Evolutionary conservation across 805 yeast genomes (phyloP).

Genomic region (Blastobotrys chiropterorum): DNA sequence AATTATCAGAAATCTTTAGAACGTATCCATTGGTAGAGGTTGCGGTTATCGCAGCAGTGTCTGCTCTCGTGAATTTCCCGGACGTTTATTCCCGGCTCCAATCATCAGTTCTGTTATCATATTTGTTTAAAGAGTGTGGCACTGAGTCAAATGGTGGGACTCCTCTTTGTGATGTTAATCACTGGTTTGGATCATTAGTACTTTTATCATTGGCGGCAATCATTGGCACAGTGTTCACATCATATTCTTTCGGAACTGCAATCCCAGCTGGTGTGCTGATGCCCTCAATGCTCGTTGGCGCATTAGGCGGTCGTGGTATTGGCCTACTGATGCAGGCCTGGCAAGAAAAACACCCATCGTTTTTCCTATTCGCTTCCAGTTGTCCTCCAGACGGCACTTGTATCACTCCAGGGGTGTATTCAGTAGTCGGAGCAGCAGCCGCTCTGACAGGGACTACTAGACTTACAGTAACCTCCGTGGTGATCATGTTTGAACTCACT

Average conservation of each 20-base stretch:
- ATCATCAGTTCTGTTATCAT: slow-evolving; percentile 49
- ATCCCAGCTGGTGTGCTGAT: slow-evolving; percentile 96
- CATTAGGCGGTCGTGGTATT: slow-evolving; percentile 82
- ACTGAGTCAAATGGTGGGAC: slow-evolving; percentile 21
- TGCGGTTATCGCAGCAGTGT: slow-evolving; percentile 39
- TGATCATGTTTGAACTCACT: slow-evolving; percentile 73
- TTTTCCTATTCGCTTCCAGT: slow-evolving; percentile 27
- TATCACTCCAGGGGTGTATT: slow-evolving; percentile 81
- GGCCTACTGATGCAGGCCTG: slow-evolving; percentile 63
- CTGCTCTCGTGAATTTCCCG: slow-evolving; percentile 53
- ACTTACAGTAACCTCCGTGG: slow-evolving; percentile 73
- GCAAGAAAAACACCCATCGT: slow-evolving; percentile 34
- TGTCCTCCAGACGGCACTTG: slow-evolving; percentile 47
- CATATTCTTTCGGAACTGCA: slow-evolving; percentile 62
- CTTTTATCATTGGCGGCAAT: slow-evolving; percentile 36
- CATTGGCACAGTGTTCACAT: slow-evolving; percentile 53
- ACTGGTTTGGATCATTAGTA: slow-evolving; percentile 19
- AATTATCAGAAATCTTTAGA: not conserved
- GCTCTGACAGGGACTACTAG: slow-evolving; percentile 76
- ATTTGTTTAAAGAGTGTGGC: slow-evolving; percentile 64
- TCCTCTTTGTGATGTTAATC: slow-evolving; percentile 22
- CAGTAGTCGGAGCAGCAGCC: slow-evolving; percentile 83
- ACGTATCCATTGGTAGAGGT: slow-evolving; percentile 42
- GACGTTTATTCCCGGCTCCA: slow-evolving; percentile 48
- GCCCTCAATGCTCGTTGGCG: slow-evolving; percentile 96